Base-by-base conservation (phyloP, 2,329 filamentous ascomycete genomes). In the Penicillium paneum region DNA sequence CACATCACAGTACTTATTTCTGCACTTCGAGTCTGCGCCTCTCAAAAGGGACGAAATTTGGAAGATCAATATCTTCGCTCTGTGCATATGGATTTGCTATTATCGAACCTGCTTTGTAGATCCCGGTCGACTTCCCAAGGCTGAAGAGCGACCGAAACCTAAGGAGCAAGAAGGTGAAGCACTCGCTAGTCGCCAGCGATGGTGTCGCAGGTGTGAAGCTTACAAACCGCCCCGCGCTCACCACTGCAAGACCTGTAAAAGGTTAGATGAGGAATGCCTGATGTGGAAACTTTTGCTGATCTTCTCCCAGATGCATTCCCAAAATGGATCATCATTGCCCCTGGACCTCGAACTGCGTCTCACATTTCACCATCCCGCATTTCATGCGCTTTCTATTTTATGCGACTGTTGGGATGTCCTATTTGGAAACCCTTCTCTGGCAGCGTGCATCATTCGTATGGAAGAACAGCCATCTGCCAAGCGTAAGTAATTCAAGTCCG, bases 281-380 rank as follows among this genome's bases (percentile, higher is more conserved):
- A 17, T 21, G 15, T 17, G 8, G 39, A n/a, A 1, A 38, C 7
- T 15, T 36, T 29, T 34, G 44, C 58, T 66, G 17, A 66, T 46
- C 11, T n/a, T 17, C 12, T 13, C 26, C 15, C 46, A 83, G 81
- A 71, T 85, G 83, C 62, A 80, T 86, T 46, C 82, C 82, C 0
- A 85, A 84, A 68, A 85, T 85, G 83, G 83, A 86, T 67, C 83
- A 86, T 65, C 84, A 87, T 66, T 87, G 84, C 66, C 83, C 84
- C 7, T 87, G 84, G 84, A 86, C 83, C 24, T 75, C 73, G 32
- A 87, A 87, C 64, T 87, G 84, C 64, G 83, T 87, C 49, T 87
- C 84, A 39, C 80, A 87, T 69, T 81, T 81, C 60, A 86, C 83
- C 0, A 81, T 85, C 56, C 84, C 84, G 1, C 84, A 87, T 65